Percentiles rank a stretch among this genome's conserved stretches.
These are phyloP conservation scores for Mucor sp. DNA, from an alignment of 371 early-diverging fungal genomes.

Conservation along the genomic window DNA sequence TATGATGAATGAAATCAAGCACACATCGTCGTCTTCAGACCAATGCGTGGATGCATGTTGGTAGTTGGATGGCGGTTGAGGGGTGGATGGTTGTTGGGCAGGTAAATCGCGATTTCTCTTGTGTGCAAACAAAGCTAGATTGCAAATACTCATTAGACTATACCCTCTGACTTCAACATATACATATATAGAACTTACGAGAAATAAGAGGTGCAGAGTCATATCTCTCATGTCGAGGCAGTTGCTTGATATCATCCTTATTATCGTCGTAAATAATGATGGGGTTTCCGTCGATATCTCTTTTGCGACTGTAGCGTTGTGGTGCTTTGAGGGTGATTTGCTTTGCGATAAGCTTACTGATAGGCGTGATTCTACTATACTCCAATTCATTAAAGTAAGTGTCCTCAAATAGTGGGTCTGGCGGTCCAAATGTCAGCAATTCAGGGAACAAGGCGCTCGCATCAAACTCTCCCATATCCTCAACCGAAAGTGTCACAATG, in stretches of 20 bases:
- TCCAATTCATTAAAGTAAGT: conserved; percentile 48
- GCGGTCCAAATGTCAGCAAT: conserved; percentile 44
- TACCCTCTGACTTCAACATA: background rate
- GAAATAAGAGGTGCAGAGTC: conserved; percentile 27
- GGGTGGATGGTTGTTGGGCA: conserved; percentile 47
- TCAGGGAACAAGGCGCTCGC: conserved; percentile 46
- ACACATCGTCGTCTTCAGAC: conserved; percentile 73
- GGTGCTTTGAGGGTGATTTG: conserved; percentile 44
- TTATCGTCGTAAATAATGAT: conserved; percentile 25
- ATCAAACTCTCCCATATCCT: conserved; percentile 27
- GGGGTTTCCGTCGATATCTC: conserved; percentile 34
- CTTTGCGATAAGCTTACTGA: conserved; percentile 35
- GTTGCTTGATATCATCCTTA: conserved; percentile 30
- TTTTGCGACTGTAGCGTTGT: conserved; percentile 44
- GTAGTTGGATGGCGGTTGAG: conserved; percentile 33
- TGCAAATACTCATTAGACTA: background rate
- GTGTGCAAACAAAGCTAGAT: conserved; percentile 48
- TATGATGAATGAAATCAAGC: conserved; percentile 56
- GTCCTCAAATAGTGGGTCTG: conserved; percentile 46
- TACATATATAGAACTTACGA: conserved; percentile 31
- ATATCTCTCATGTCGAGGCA: conserved; percentile 35
- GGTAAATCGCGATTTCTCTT: conserved; percentile 53
- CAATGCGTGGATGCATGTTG: conserved; percentile 44
- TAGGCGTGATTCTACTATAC: conserved; percentile 38
- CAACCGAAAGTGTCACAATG: conserved; percentile 29